A percentile compares a stretch with the other conserved stretches of the same genome.
Evolutionary conservation across 352 stramenopile genomes (phyloP).

Genomic region (Phytophthora idaei): DNA sequence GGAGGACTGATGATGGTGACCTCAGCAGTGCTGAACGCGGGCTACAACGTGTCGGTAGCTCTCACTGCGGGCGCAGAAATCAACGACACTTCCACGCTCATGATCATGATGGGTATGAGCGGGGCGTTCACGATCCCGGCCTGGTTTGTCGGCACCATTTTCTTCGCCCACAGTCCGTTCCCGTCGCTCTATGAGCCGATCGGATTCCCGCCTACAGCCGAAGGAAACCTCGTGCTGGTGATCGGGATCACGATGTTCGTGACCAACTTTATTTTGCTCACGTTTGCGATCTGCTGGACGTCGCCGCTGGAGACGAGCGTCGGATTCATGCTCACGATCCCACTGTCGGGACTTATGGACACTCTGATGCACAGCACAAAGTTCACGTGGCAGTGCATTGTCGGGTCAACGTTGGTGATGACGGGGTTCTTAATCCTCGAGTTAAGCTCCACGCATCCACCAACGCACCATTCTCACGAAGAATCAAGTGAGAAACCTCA

Average conservation of each 20-base stretch:
- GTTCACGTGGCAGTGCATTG: slow-evolving; percentile 55
- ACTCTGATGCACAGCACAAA: slow-evolving; percentile 45
- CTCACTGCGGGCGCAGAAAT: slow-evolving; percentile 45
- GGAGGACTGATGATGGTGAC: slow-evolving; percentile 53
- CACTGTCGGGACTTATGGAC: slow-evolving; percentile 53
- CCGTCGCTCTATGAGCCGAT: slow-evolving; percentile 52
- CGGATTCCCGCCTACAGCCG: slow-evolving; percentile 41
- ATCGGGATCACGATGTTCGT: slow-evolving; percentile 38
- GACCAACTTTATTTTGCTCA: slow-evolving; percentile 49
- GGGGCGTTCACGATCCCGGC: slow-evolving; percentile 53
- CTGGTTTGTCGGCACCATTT: slow-evolving; percentile 51
- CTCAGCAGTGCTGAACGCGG: slow-evolving; percentile 51
- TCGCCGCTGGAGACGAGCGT: slow-evolving; percentile 67
- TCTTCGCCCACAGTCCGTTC: slow-evolving; percentile 45
- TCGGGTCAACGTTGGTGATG: slow-evolving; percentile 56
- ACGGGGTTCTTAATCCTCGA: slow-evolving; percentile 26
- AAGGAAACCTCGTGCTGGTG: slow-evolving; percentile 43
- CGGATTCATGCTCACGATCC: slow-evolving; percentile 65
- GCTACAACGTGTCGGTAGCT: slow-evolving; percentile 54
- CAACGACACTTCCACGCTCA: slow-evolving; percentile 56
- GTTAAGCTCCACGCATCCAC: slow-evolving; percentile 20
- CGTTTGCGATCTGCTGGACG: slow-evolving; percentile 58
- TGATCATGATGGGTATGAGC: slow-evolving; percentile 38
- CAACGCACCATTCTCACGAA: slow-evolving; percentile 12
- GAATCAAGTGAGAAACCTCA: slow-evolving; percentile 1